phyloP scores from a whole-genome alignment of 1,139 yeast genomes.

The Suhomyces chickasaworum region DNA sequence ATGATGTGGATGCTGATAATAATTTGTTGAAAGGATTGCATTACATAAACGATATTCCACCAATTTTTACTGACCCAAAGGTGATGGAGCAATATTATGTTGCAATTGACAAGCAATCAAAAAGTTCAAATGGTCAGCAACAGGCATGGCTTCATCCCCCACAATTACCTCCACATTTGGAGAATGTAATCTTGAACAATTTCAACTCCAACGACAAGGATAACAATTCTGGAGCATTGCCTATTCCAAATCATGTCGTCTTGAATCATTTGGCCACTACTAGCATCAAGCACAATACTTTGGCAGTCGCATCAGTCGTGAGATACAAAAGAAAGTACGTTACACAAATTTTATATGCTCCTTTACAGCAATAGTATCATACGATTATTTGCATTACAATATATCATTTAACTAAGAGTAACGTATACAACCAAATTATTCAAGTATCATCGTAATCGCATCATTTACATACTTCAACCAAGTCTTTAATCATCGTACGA shows the following conservation, averaged over 20 bases:
- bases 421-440: no score
- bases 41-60: conserved; percentile 77
- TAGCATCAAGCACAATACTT: conserved; percentile 49
- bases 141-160: conserved; percentile 70
- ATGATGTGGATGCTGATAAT: conserved; percentile 51
- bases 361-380: conserved; percentile 36
- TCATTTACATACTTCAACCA: conserved; percentile 1
- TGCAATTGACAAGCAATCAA: conserved; percentile 71
- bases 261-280: conserved; percentile 53
- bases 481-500: conserved; percentile 19
- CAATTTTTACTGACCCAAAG: conserved; percentile 80
- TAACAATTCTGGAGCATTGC: conserved; percentile 52
- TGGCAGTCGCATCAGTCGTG: conserved; percentile 52
- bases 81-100: conserved; percentile 64
- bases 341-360: conserved; percentile 52
- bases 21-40: conserved; percentile 28
- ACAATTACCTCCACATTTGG: conserved; percentile 54
- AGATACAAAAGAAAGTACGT: conserved; percentile 51
- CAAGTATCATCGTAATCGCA: neutral
- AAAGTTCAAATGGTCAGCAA: conserved; percentile 59
- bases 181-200: conserved; percentile 49
- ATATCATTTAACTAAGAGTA: neutral
- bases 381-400: neutral
- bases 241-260: conserved; percentile 52
- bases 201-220: conserved; percentile 49